phyloP scores from a whole-genome alignment of 345 rosid species.

The Cardamine chenopodiifolia region DNA sequence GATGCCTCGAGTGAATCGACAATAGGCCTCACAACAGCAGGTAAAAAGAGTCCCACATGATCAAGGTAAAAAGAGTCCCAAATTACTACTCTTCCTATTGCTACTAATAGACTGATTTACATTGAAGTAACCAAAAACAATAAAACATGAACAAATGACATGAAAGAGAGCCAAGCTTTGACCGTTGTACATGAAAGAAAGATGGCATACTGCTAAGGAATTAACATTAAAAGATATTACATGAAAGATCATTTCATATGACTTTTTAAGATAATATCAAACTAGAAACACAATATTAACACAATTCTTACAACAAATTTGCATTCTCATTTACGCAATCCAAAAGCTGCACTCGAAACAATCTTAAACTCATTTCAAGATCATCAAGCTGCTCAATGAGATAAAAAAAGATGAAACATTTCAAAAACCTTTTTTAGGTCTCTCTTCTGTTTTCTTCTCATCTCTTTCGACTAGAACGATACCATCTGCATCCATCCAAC shows the following conservation, averaged over 20 bases:
- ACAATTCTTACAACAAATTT: conserved; percentile 35
- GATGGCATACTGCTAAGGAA: neutral
- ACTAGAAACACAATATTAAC: conserved; percentile 37
- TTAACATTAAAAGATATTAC: conserved; percentile 6
- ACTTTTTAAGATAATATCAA: neutral
- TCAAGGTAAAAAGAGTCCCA: no score
- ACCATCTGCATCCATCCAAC: conserved; percentile 94
- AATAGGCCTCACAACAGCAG: conserved; percentile 94
- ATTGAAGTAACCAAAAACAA: neutral
- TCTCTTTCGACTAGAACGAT: conserved; percentile 50
- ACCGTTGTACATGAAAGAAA: neutral
- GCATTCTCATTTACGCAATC: conserved; percentile 21
- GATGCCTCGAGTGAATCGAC: conserved; percentile 85
- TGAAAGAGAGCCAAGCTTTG: neutral
- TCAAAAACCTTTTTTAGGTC: neutral
- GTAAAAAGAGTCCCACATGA: conserved; percentile 79
- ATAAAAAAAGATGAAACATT: neutral
- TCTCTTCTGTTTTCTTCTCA: neutral
- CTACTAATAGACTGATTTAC: neutral
- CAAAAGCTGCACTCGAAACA: conserved; percentile 13
- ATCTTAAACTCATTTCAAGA: conserved; percentile 6
- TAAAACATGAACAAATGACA: neutral
- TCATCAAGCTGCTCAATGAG: conserved; percentile 18
- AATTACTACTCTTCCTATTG: no score
- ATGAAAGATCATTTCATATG: conserved; percentile 5